Evolutionary conservation across 768 basidiomycete genomes (phyloP), one percentile per base, ranked within the genome.

Genomic region (Boletus rufocinnamomeus): DNA sequence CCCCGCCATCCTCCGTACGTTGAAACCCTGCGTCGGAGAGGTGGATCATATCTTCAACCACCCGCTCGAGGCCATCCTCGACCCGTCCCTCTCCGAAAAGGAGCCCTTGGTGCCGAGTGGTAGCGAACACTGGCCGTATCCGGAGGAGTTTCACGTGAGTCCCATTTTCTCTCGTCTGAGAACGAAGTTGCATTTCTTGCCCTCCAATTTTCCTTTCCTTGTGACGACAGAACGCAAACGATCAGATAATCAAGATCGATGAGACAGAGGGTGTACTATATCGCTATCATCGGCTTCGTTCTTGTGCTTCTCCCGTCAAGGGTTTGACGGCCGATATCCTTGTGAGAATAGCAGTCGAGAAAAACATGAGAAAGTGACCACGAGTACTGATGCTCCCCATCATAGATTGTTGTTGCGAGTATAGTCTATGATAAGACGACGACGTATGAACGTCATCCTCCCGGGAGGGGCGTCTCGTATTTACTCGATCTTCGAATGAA

Each of bases 281-380:
- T 64, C 83, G 94, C 19, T 87, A 92, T 84, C 91, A 95, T 68
- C 86, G 93, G 9, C 88, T 96, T 65, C 82, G 91, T 37, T 86
- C 88, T 3, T 79, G 79, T 0, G 87, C 87, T 1, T 93, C 92
- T 19, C 86, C 93, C 0, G 80, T 95, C 57, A 93, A 92, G 70
- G 93, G 93, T 1, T 72, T 95, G 3, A 95, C 93, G 1, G 79
- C 90, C 2, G 89, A 93, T 62, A 89, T 95, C 16, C 74, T 95
- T 52, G 91, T 92, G 62, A 58, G 87, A n/a, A 9, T 3, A 57
- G 7, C 19, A 0, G 25, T 48, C 11, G 21, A 19, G 35, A 27
- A 35, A 9, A n/a, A 43, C 34, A 4, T 23, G 17, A 58, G 6
- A 8, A 5, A 17, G 52, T 58, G 50, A 2, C 17, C 27, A 17